Base-by-base conservation (phyloP, 768 basidiomycete species). In the Hebeloma cylindrosporum region DNA sequence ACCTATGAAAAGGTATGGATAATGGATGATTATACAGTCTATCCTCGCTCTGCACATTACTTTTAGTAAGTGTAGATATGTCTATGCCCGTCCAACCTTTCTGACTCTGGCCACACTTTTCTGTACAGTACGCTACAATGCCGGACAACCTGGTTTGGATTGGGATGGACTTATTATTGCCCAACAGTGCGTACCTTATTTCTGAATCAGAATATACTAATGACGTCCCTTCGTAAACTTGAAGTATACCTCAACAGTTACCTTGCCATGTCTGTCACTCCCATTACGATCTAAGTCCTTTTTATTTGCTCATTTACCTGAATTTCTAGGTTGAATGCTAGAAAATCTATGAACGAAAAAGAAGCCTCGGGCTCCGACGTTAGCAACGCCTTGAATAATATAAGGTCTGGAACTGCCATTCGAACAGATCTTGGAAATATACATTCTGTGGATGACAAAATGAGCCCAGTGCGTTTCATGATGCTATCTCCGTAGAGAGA, bases 11-110 rank as follows among this genome's bases (percentile, higher is more conserved):
- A 9, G 6, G 10, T 5, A 17, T 13, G 8, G 9, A 23, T 46
- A 1, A 47, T 14, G 7, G n/a, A 16, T 9, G 16, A n/a, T 4
- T 21, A 13, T 21, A 33, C n/a, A 75, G 72, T 38, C 69, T 71
- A 5, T 71, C 68, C 37, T 75, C 73, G 0, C 44, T 74, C 22
- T 60, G 70, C 5, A 62, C 67, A 1, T 53, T 75, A 48, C 66
- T 74, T 40, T 60, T 63, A 0, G 72, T 72, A 40, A 3, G 69
- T 60, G 3, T 8, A 39, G n/a, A n/a, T 3, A 6, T 3, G 35
- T 5, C 18, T 16, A 27, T 20, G 18, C 10, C 5, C 16, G 16
- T 7, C 20, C 18, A 22, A 14, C 6, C 35, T 70, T 64, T 70
- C 65, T 45, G 61, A 69, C 28, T 50, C 68, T n/a, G n/a, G n/a